phyloP scores from a whole-genome alignment of 371 early-diverging fungal species.

The Gilbertella persicaria region DNA sequence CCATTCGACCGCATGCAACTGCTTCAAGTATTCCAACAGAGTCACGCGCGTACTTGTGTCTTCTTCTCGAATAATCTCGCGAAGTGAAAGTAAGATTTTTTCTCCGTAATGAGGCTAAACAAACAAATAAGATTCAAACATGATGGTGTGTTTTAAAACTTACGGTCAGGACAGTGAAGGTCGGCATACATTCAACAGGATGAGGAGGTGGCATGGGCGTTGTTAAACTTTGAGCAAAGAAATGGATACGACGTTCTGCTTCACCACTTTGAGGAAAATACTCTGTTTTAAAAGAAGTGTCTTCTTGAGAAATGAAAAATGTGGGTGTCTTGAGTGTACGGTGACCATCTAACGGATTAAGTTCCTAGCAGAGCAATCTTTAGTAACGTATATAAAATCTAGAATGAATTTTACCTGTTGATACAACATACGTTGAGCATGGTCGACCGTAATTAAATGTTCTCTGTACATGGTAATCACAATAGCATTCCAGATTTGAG shows the following conservation, averaged over 20 bases:
- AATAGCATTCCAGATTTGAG: conserved; percentile 89
- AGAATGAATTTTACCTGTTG: conserved; percentile 58
- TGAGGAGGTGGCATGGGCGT: conserved; percentile 84
- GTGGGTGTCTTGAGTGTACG: conserved; percentile 77
- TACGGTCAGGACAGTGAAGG: conserved; percentile 82
- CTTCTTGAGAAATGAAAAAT: conserved; percentile 86
- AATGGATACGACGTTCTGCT: conserved; percentile 85
- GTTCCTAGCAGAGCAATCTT: conserved; percentile 18
- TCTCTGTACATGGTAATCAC: conserved; percentile 88
- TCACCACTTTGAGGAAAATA: conserved; percentile 81
- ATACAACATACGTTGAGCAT: conserved; percentile 78
- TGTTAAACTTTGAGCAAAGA: conserved; percentile 88
- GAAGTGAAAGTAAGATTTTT: conserved; percentile 79
- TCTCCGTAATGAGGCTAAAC: conserved; percentile 83
- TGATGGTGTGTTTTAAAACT: conserved; percentile 12
- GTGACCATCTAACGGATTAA: conserved; percentile 66
- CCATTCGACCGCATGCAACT: conserved; percentile 85
- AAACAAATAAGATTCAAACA: background rate
- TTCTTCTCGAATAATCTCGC: conserved; percentile 85
- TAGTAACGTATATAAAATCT: background rate
- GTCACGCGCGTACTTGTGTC: conserved; percentile 84
- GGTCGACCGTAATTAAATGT: conserved; percentile 79
- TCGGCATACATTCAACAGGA: conserved; percentile 84
- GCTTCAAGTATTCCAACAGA: conserved; percentile 84
- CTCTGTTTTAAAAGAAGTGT: conserved; percentile 74